Percentiles rank a stretch among this genome's conserved stretches.
phyloP scores from a whole-genome alignment of 768 basidiomycete genomes.

The Naganishia randhawae region DNA sequence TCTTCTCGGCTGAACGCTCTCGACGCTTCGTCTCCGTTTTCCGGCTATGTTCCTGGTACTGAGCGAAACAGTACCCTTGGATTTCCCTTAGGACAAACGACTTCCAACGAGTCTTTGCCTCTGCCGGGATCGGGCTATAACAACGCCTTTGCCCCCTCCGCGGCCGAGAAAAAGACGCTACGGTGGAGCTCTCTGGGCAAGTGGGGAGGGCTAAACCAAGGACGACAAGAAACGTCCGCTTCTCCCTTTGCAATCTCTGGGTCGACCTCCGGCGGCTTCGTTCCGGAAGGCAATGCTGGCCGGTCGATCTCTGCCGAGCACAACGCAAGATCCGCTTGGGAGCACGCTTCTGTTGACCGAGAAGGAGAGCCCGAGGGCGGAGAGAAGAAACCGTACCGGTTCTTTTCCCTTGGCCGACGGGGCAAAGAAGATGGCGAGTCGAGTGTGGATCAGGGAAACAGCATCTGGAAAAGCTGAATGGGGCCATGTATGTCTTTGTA shows the following conservation, averaged over 20 bases:
- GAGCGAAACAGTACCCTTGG: constrained; percentile 27
- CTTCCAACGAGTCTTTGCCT: constrained; percentile 43
- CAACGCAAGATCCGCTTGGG: constrained; percentile 14
- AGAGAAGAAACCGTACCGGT: constrained; percentile 19
- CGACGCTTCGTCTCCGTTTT: constrained; percentile 30
- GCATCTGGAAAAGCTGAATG: constrained; percentile 21
- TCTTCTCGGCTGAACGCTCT: constrained; percentile 36
- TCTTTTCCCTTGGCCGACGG: constrained; percentile 19
- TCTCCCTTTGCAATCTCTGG: constrained; percentile 4
- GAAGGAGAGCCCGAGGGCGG: neutral
- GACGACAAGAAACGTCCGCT: neutral
- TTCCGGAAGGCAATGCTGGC: neutral
- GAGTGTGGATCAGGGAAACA: neutral
- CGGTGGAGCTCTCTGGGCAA: constrained; percentile 44
- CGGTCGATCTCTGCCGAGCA: constrained; percentile 20
- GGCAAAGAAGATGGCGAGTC: constrained; percentile 10
- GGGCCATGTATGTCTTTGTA: neutral
- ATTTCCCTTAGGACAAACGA: constrained; percentile 27
- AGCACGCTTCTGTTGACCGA: constrained; percentile 3
- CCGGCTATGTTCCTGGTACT: neutral
- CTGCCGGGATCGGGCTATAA: constrained; percentile 31
- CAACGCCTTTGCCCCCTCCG: constrained; percentile 46
- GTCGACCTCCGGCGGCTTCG: neutral
- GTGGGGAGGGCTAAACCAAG: constrained; percentile 6
- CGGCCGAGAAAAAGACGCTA: constrained; percentile 45